A percentile compares a stretch with the other conserved stretches of the same genome.
phyloP scores from a whole-genome alignment of 2,329 filamentous ascomycete genomes.

The Aureobasidium subglaciale region DNA sequence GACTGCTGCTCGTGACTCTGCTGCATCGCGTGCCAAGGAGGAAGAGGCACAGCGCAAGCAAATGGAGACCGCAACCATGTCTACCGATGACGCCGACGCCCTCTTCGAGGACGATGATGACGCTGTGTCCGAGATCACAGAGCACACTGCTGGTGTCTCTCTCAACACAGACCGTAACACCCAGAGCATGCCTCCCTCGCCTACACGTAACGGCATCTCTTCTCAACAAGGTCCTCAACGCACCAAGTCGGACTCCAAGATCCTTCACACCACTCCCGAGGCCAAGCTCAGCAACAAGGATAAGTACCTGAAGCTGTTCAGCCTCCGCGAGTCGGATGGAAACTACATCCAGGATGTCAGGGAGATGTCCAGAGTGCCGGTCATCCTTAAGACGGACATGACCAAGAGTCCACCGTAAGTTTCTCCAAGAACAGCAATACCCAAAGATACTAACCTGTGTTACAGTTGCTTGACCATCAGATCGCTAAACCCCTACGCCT shows the following conservation, averaged over 20 bases:
- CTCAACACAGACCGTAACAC: conserved; percentile 75
- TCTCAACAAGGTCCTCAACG: conserved; percentile 68
- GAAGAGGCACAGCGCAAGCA: conserved; percentile 89
- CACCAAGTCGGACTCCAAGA: conserved; percentile 89
- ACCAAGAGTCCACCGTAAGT: conserved; percentile 99
- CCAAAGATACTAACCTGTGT: conserved; percentile 31
- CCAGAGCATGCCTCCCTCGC: conserved; percentile 90
- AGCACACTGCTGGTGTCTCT: conserved; percentile 78
- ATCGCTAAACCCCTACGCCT: conserved; percentile 71
- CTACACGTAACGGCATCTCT: conserved; percentile 64
- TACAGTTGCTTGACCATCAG: conserved; percentile 73
- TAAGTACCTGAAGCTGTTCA: conserved; percentile 88
- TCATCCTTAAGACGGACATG: conserved; percentile 96
- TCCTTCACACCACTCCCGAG: conserved; percentile 68
- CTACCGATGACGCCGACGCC: conserved; percentile 87
- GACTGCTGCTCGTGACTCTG: conserved; percentile 73
- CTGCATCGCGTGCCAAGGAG: conserved; percentile 73
- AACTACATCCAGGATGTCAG: conserved; percentile 97
- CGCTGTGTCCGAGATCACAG: conserved; percentile 79
- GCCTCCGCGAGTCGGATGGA: conserved; percentile 81
- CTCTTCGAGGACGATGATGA: conserved; percentile 92
- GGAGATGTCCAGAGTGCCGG: conserved; percentile 95
- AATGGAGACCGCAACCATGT: conserved; percentile 90
- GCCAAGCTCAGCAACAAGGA: conserved; percentile 84
- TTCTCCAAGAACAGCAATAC: conserved; percentile 4